Evolutionary conservation across 495 filamentous ascomycete species (phyloP).

Genomic region (Penicillium pulvis): DNA sequence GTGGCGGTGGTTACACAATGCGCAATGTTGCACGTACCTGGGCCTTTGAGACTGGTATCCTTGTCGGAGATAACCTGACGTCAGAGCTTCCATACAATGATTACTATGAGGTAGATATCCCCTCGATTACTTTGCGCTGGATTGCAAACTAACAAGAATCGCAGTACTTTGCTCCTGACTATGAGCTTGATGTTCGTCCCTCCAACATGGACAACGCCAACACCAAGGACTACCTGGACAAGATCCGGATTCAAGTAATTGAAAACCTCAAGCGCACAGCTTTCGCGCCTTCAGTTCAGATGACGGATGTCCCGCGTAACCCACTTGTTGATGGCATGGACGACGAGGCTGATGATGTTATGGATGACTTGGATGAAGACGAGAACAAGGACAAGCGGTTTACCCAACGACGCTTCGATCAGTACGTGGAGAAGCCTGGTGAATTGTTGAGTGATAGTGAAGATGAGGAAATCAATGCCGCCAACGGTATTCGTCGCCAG

Average conservation of each 20-base stretch:
- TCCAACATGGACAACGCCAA: constrained; percentile 99
- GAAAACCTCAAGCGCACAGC: constrained; percentile 90
- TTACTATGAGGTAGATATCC: constrained; percentile 83
- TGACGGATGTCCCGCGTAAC: constrained; percentile 88
- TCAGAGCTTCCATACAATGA: constrained; percentile 93
- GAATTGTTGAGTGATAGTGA: constrained; percentile 84
- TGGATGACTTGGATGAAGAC: constrained; percentile 89
- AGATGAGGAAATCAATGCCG: constrained; percentile 79
- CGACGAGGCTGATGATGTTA: constrained; percentile 84
- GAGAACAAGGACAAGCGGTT: constrained; percentile 82
- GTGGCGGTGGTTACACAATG: constrained; percentile 98
- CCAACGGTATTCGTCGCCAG: constrained; percentile 69
- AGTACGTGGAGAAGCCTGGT: constrained; percentile 68
- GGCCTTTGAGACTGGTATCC: constrained; percentile 92
- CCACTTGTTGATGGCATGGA: constrained; percentile 64
- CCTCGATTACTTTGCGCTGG: neutral
- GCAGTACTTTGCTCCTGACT: constrained; percentile 96
- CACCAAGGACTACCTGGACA: constrained; percentile 88
- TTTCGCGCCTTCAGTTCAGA: constrained; percentile 89
- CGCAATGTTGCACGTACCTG: constrained; percentile 96
- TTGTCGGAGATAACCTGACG: constrained; percentile 79
- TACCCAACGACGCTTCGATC: constrained; percentile 83
- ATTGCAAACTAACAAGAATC: constrained; percentile 16
- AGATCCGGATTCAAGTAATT: constrained; percentile 89
- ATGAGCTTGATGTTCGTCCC: constrained; percentile 88